phyloP scores from a whole-genome alignment of 371 early-diverging fungal species.

The Batkoa obscura region DNA sequence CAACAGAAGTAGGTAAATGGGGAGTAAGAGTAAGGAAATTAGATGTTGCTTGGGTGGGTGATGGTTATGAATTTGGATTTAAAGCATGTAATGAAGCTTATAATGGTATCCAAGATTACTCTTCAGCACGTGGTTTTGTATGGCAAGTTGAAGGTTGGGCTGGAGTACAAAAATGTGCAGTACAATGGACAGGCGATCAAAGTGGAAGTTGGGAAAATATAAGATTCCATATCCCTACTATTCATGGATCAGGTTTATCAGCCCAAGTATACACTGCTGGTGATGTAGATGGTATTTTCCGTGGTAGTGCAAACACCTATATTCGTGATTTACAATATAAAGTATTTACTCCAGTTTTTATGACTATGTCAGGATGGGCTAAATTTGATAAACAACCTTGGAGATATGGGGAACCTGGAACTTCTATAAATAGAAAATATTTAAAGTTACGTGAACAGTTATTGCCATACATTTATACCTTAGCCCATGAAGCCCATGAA shows the following conservation, averaged over 20 bases:
- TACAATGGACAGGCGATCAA: not conserved
- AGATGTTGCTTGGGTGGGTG: not conserved
- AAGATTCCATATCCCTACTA: not conserved
- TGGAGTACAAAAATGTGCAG: not conserved
- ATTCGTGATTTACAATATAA: not conserved
- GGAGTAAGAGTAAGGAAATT: not conserved
- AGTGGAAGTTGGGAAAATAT: not conserved
- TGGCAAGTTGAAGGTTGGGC: slow-evolving; percentile 1
- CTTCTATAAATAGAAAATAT: not conserved
- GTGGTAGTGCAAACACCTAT: not conserved
- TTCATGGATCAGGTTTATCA: not conserved
- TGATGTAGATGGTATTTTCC: slow-evolving; percentile 1
- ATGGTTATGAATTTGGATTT: not conserved
- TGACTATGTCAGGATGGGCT: not conserved
- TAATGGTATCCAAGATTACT: not conserved
- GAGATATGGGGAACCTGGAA: not conserved
- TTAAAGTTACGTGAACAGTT: not conserved
- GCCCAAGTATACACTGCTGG: slow-evolving; percentile 1
- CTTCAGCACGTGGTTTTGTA: not conserved
- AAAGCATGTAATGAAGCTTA: not conserved
- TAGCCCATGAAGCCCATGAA: not conserved
- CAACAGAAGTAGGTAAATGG: slow-evolving; percentile 1
- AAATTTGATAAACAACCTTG: not conserved
- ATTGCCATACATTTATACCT: slow-evolving; percentile 1
- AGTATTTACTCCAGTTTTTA: not conserved